Base-by-base conservation (phyloP, 768 basidiomycete genomes). In the Russula brevipes region DNA sequence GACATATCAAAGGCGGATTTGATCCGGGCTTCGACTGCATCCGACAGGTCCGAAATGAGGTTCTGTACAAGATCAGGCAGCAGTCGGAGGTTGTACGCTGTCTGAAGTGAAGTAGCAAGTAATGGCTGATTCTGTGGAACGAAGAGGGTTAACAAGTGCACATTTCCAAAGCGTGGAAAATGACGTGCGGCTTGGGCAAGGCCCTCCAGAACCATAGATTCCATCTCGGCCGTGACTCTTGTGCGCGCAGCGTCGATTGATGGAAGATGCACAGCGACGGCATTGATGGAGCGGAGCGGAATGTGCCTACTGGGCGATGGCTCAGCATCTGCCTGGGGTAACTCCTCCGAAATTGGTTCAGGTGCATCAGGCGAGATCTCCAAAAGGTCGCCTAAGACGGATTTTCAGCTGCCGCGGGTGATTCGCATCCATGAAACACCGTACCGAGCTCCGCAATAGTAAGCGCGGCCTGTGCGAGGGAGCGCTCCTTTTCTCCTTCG, bases 101-200 rank as follows among this genome's bases (percentile, higher is more conserved):
- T 98, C 78, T 98, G 97, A 12, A 99, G 80, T 0, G 96, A 93
- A 1, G 93, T 94, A 0, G 95, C 93, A 1, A 99, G 81, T 17
- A 96, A 75, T 1, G 93, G 85, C 75, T 92, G 94, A 70, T 98
- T 90, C 94, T 97, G 66, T 44, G 59, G 41, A 39, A 35, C 44
- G 47, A 41, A 49, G 54, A n/a, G 24, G 30, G 46, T 62, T 59
- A 57, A 60, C 31, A 44, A 52, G 56, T 50, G 53, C 54, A 12
- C 41, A 24, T 9, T 24, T 35, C 35, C 12, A 44, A 7, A 44
- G n/a, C 16, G 10, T 44, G 19, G 11, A 35, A 49, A 55, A 42
- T 14, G 12, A 78, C 86, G 59, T 66, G 95, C 96, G 62, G 94
- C 74, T 17, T 85, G 85, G 1, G 82, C 79, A 2, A 98, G 77